phyloP scores from a whole-genome alignment of 495 filamentous ascomycete species.

The Neurospora sp. region DNA sequence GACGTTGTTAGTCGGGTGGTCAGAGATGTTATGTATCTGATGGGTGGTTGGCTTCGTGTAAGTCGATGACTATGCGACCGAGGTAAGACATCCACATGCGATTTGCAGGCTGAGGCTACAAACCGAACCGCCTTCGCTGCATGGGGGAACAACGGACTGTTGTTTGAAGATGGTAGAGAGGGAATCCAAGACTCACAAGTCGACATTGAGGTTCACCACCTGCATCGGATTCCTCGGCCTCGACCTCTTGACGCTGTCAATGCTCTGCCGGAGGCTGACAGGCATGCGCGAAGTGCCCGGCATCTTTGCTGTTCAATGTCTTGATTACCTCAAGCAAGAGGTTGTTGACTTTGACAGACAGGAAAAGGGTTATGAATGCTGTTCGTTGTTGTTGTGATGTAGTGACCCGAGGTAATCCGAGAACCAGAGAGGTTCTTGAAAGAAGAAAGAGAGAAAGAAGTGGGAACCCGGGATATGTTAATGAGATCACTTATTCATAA shows the following conservation, averaged over 20 bases:
- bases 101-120: neutral
- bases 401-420: neutral
- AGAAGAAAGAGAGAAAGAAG: neutral
- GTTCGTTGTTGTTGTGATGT: neutral
- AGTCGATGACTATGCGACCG: neutral
- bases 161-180: neutral
- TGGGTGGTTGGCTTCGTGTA: neutral
- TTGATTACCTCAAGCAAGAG: neutral
- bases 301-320: slow-evolving; percentile 28
- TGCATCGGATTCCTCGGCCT: slow-evolving; percentile 47
- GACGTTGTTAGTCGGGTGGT: slow-evolving; percentile 6
- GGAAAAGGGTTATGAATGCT: neutral
- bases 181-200: slow-evolving; percentile 48
- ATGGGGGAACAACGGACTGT: neutral
- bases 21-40: neutral
- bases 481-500: neutral
- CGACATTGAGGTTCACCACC: slow-evolving; percentile 57
- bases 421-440: neutral
- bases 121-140: neutral
- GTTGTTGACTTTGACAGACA: neutral
- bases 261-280: slow-evolving; percentile 53
- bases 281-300: slow-evolving; percentile 58
- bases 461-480: neutral
- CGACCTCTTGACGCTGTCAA: slow-evolving; percentile 43
- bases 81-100: neutral